phyloP scores from a whole-genome alignment of 257 asterid genomes.

The Solanum raphanifolium region DNA sequence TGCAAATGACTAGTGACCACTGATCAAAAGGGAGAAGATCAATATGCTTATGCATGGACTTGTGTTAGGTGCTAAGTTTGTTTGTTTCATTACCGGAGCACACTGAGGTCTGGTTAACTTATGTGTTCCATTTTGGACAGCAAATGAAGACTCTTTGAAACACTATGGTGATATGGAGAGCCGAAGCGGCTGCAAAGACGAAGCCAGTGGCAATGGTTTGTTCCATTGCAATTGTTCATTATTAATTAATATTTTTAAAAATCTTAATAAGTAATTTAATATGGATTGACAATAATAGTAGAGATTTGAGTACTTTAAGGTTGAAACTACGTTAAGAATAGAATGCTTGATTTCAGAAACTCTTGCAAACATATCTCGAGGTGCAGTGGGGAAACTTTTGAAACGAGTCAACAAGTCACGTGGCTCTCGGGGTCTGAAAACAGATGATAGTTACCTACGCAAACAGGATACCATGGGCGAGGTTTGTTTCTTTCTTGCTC shows the following conservation, averaged over 20 bases:
- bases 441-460: conserved; percentile 45
- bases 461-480: conserved; percentile 25
- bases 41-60: background rate
- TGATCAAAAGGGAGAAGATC: background rate
- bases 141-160: conserved; percentile 18
- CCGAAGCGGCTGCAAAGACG: conserved; percentile 1
- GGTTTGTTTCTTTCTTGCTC: conserved; percentile 18
- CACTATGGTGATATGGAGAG: conserved; percentile 5
- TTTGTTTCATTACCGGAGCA: background rate
- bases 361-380: conserved; percentile 55
- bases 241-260: background rate
- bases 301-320: background rate
- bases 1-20: background rate
- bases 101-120: background rate
- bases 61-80: background rate
- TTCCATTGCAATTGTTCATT: conserved; percentile 2
- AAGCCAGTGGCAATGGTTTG: conserved; percentile 44
- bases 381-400: conserved; percentile 56
- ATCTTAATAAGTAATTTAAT: background rate
- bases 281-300: background rate
- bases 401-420: conserved; percentile 38
- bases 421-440: conserved; percentile 27
- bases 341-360: conserved; percentile 37
- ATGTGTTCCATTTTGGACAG: conserved; percentile 14
- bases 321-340: background rate